These are phyloP conservation scores for Colletotrichum sansevieriae DNA, from an alignment of 2,329 filamentous ascomycete species.

Conservation along the genomic window DNA sequence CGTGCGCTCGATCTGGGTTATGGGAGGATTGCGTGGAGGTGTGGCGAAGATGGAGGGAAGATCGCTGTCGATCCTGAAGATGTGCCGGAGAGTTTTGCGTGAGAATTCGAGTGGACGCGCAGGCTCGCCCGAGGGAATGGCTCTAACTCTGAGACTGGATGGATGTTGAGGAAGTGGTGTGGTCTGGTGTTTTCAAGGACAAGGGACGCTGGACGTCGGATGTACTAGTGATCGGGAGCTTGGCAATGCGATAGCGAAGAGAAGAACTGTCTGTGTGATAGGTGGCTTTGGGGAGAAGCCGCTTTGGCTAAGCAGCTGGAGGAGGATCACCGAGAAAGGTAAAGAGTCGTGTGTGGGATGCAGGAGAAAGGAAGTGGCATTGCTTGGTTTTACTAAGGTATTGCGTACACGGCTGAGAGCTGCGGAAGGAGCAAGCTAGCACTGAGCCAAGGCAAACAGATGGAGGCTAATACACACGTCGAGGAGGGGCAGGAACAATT, in stretches of 20 bases:
- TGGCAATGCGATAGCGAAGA: constrained; percentile 19
- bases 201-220: constrained; percentile 12
- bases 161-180: constrained; percentile 3
- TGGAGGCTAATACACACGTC: background rate
- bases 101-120: constrained; percentile 2
- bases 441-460: background rate
- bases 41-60: constrained; percentile 1
- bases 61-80: constrained; percentile 14
- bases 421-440: background rate
- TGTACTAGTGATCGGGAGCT: background rate
- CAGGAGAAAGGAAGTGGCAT: too few species aligned
- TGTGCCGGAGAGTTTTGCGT: constrained; percentile 23
- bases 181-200: constrained; percentile 3
- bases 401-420: background rate
- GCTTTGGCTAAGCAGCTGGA: too few species aligned
- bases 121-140: constrained; percentile 20
- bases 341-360: too few species aligned
- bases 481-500: constrained; percentile 5
- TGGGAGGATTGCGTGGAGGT: constrained; percentile 5
- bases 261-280: background rate
- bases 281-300: background rate
- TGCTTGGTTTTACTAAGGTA: too few species aligned
- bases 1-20: background rate
- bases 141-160: constrained; percentile 16
- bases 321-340: too few species aligned